Evolutionary conservation across 2,329 filamentous ascomycete genomes (phyloP), one percentile per base, ranked within the genome.

Genomic region (Fusarium sp.): DNA sequence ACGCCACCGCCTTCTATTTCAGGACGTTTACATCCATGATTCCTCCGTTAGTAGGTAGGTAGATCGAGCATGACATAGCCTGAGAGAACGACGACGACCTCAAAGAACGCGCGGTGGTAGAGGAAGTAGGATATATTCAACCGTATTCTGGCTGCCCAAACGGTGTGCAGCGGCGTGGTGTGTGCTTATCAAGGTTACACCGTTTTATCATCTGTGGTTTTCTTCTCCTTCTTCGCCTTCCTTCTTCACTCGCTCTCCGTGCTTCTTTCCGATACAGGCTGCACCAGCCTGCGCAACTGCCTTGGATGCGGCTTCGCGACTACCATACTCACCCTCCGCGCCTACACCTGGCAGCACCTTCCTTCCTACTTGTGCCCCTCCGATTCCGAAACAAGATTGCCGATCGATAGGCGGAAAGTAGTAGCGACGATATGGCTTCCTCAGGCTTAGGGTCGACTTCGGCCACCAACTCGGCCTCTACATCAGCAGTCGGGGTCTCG

Each of bases 231-330:
- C 26, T 32, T 51, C 28, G 11, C 51, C 24, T 36, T 34, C 22
- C 28, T 28, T 44, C 52, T 35, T 49, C 55, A 40, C 45, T 47
- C 25, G 26, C 47, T 50, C 45, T 48, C 46, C 43, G 51, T 28
- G 44, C 34, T 45, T 58, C 46, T 44, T 61, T 54, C 57, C 51
- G 39, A 65, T 40, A 61, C 56, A 62, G 64, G 60, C 64, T 66
- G 41, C 35, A 47, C 22, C 47, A 53, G 63, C 64, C 64, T 67
- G 60, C 64, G 55, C 55, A 54, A 49, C 53, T 70, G 61, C 69
- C 68, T 69, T 72, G 57, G 40, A 72, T 72, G 70, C 59, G 63
- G 67, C 65, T 71, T 63, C 68, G 61, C 65, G 58, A 58, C 64
- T 66, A 58, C 52, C 40, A 65, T 55, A 53, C 34, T 49, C 43